Evolutionary conservation across 129 eudicot species (phyloP).

Genomic region (Daucus carota): DNA sequence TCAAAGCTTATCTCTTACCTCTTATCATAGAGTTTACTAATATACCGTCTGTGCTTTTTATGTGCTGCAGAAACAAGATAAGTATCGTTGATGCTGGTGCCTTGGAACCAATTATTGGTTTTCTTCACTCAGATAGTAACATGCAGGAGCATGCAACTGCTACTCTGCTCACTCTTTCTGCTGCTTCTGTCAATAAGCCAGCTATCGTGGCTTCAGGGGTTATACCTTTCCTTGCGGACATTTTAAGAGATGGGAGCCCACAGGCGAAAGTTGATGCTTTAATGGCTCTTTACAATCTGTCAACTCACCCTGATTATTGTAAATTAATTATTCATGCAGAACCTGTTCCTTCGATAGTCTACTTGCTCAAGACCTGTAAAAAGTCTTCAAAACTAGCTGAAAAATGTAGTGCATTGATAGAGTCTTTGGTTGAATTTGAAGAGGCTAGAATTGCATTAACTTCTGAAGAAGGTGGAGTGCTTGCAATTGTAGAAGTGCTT

Average conservation of each 20-base stretch:
- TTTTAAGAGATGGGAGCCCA: constrained; percentile 37
- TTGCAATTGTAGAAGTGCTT: constrained; percentile 78
- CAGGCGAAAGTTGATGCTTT: constrained; percentile 74
- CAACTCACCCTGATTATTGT: constrained; percentile 54
- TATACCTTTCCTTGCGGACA: constrained; percentile 59
- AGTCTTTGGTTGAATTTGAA: constrained; percentile 52
- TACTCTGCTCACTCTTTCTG: constrained; percentile 78
- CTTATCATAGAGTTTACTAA: not conserved
- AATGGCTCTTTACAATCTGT: constrained; percentile 82
- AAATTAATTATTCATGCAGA: constrained; percentile 41
- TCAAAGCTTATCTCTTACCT: too few relatives aligned
- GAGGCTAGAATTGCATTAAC: constrained; percentile 47
- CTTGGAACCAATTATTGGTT: constrained; percentile 57
- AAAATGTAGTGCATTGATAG: constrained; percentile 65
- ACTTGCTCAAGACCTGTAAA: constrained; percentile 56
- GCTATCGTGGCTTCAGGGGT: constrained; percentile 65
- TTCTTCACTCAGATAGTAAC: constrained; percentile 52
- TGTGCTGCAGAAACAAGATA: constrained; percentile 64
- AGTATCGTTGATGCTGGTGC: constrained; percentile 81
- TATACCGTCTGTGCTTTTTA: not conserved
- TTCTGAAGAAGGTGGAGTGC: constrained; percentile 75
- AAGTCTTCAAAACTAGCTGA: constrained; percentile 63
- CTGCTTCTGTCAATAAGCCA: constrained; percentile 69
- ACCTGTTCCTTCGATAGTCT: constrained; percentile 60
- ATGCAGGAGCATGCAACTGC: constrained; percentile 90